Base-by-base conservation (phyloP, 306 rosid species). In the Pueraria montana region DNA sequence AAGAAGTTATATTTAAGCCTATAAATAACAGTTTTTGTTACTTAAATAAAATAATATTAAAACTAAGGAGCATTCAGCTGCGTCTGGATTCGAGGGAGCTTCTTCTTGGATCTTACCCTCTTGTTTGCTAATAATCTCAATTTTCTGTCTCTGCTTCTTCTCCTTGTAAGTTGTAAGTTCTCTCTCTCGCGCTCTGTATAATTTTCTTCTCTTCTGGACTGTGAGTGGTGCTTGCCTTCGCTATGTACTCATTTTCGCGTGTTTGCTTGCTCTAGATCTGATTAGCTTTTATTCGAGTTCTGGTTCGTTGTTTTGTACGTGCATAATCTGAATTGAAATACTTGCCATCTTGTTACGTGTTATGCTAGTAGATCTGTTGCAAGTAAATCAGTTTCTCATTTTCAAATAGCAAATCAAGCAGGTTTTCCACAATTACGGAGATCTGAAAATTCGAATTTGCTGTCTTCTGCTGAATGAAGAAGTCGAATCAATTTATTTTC, bases 61-160 rank as follows among this genome's bases (percentile, higher is more conserved):
- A 66, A 17, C 11, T 21, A n/a, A 79, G 49, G 16, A 63, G 6
- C 55, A 16, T 14, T 21, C 14, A 11, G 2, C 65, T n/a, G 50
- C 32, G 36, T 16, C 4, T 0, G 5, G 38, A 48, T 32, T 73
- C 6, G 59, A 14, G 70, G 45, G 71, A 77, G 62, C 34, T 58
- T 32, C 10, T 23, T 56, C 21, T 16, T 46, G 11, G 88, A 88
- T 90, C 92, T 43, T 87, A 85, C 84, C 40, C 53, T 73, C 80
- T 43, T 43, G 49, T 43, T 43, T 43, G 14, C 62, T 3, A 49
- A 27, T 50, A 17, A n/a, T 34, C 52, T 74, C 53, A 55, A 50
- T 42, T 30, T 18, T 76, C 81, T n/a, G 20, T 5, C 67, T 76
- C 71, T 40, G 20, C 81, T 77, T 64, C 16, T 74, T 52, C 80